These are phyloP conservation scores for Chamaecyparis obtusa DNA, from an alignment of 75 land plant genomes.

Conservation along the genomic window DNA sequence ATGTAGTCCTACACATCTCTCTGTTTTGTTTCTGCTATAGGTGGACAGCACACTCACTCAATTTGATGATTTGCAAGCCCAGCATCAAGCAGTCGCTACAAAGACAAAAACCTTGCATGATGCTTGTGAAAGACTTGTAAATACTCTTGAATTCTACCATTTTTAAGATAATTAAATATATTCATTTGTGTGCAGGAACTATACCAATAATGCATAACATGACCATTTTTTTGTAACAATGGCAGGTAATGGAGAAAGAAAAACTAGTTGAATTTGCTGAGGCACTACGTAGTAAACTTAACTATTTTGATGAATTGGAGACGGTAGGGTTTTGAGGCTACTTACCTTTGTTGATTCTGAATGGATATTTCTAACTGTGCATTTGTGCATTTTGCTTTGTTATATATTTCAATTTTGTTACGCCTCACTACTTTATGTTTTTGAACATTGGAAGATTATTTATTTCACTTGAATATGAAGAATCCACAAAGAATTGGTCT, in stretches of 20 bases:
- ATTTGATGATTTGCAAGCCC: slow-evolving; percentile 88
- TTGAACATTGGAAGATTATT: neutral
- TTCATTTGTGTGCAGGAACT: slow-evolving; percentile 4
- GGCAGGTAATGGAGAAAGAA: slow-evolving; percentile 90
- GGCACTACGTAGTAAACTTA: slow-evolving; percentile 82
- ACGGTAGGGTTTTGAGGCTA: slow-evolving; percentile 55
- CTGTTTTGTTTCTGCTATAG: slow-evolving; percentile 28
- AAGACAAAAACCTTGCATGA: slow-evolving; percentile 98
- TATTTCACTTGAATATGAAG: neutral
- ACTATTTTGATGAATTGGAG: slow-evolving; percentile 95
- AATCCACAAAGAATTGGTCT: neutral
- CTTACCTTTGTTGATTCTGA: neutral
- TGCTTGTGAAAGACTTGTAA: slow-evolving; percentile 96
- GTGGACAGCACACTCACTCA: slow-evolving; percentile 82
- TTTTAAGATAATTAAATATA: slow-evolving; percentile 1
- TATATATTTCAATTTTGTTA: neutral
- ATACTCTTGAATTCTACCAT: neutral
- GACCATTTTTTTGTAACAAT: slow-evolving; percentile 1
- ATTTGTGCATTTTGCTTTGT: neutral
- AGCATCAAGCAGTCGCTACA: slow-evolving; percentile 95
- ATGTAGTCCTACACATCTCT: neutral
- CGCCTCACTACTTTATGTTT: neutral
- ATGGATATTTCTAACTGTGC: neutral
- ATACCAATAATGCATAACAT: neutral
- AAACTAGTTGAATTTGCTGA: slow-evolving; percentile 89